phyloP scores from a whole-genome alignment of 2,329 filamentous ascomycete genomes.

The Atkinsonella hypoxylon region DNA sequence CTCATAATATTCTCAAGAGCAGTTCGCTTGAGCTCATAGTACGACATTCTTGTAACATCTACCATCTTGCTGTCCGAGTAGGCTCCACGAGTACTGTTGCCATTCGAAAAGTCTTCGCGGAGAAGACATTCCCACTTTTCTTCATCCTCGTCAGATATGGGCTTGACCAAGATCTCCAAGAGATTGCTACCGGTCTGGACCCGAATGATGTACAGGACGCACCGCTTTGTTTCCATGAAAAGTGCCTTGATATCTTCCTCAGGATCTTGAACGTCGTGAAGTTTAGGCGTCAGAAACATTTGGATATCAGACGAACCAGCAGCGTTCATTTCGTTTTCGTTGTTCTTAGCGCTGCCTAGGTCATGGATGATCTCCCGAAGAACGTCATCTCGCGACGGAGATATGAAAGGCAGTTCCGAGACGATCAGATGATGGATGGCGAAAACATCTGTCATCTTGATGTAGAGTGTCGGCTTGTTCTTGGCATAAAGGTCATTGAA shows the following conservation, averaged over 20 bases:
- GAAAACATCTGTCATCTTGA: slow-evolving; percentile 97
- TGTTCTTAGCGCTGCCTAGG: slow-evolving; percentile 89
- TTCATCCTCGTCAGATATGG: slow-evolving; percentile 77
- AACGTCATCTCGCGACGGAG: slow-evolving; percentile 71
- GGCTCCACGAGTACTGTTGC: slow-evolving; percentile 61
- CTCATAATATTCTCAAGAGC: slow-evolving; percentile 89
- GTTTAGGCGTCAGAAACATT: slow-evolving; percentile 78
- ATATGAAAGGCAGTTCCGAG: slow-evolving; percentile 64
- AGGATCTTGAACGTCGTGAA: slow-evolving; percentile 83
- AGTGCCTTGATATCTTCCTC: slow-evolving; percentile 84
- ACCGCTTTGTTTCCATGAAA: slow-evolving; percentile 97
- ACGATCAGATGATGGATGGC: slow-evolving; percentile 85
- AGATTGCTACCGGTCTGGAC: slow-evolving; percentile 85
- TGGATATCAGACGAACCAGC: slow-evolving; percentile 83
- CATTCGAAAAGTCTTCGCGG: slow-evolving; percentile 63
- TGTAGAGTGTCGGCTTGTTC: slow-evolving; percentile 95
- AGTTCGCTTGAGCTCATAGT: slow-evolving; percentile 83
- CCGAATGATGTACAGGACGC: slow-evolving; percentile 93
- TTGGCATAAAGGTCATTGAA: slow-evolving; percentile 97
- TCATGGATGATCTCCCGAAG: slow-evolving; percentile 87
- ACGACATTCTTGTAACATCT: slow-evolving; percentile 81
- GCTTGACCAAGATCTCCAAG: slow-evolving; percentile 91
- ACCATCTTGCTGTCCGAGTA: slow-evolving; percentile 83
- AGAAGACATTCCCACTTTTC: slow-evolving; percentile 75
- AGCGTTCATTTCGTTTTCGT: slow-evolving; percentile 83